phyloP scores from a whole-genome alignment of 139 green algal species.

The Chlorella sp. region DNA sequence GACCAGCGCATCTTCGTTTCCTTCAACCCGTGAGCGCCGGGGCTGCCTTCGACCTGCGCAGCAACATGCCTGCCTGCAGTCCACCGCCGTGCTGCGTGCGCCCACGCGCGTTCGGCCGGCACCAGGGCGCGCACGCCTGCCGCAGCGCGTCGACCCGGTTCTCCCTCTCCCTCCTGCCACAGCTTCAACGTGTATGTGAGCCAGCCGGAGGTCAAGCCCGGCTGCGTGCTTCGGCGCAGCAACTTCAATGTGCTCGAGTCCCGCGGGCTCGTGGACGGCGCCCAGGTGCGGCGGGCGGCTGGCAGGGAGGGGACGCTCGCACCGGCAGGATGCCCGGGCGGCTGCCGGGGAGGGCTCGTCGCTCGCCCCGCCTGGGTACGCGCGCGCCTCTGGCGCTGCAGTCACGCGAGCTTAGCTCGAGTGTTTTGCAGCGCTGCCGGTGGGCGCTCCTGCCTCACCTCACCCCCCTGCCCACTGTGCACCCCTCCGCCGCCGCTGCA shows the following conservation, averaged over 20 bases:
- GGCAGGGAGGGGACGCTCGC: neutral
- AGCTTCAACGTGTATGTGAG: conserved; percentile 96
- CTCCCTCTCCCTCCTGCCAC: neutral
- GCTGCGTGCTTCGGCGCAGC: conserved; percentile 91
- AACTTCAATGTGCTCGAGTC: conserved; percentile 95
- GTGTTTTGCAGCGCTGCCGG: too few species aligned
- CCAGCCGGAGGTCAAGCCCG: conserved; percentile 96
- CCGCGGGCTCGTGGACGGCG: conserved; percentile 78
- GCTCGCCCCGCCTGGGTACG: neutral
- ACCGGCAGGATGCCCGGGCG: neutral
- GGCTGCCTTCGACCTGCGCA: too few species aligned
- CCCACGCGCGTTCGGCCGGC: too few species aligned
- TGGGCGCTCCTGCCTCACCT: too few species aligned
- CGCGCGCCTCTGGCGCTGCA: too few species aligned
- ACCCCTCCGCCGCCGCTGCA: conserved; percentile 44
- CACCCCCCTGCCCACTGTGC: too few species aligned
- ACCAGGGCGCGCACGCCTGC: too few species aligned
- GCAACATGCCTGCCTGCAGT: too few species aligned
- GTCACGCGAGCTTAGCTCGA: too few species aligned
- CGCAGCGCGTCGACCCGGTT: too few species aligned
- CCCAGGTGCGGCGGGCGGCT: conserved; percentile 48
- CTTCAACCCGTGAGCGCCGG: conserved; percentile 90
- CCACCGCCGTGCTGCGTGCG: neutral
- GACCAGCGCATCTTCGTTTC: conserved; percentile 98
- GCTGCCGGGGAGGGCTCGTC: too few species aligned